Evolutionary conservation across 805 yeast genomes (phyloP), one percentile per base, ranked within the genome.

Genomic region (Sugiyamaella chiloensis): DNA sequence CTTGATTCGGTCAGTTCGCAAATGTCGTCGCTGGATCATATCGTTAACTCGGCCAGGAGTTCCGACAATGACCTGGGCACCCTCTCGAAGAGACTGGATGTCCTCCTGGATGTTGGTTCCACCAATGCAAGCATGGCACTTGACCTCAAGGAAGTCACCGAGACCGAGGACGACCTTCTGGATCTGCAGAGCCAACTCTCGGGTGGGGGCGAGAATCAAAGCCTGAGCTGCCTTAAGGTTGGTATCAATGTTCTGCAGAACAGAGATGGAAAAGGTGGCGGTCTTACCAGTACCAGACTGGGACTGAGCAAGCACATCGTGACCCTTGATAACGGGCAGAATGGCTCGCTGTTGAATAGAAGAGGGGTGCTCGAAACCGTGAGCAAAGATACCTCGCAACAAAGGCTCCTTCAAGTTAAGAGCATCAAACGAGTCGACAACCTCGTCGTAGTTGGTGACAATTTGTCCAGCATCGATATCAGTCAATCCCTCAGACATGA

Each of bases 211-310:
- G 54, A 93, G 71, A 42, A 93, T 84, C 54, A 93, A 73, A 35
- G 96, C 96, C 72, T 93, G 98, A 52, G 88, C 77, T 54, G 85
- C 86, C 63, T 81, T 77, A 54, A 79, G 71, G 54, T 75, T 78
- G 48, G 83, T 73, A 59, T 91, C 96, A 47, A 93, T 78, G 54
- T 80, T 86, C 70, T 93, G 95, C 56, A 93, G 73, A 76, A 89
- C 86, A 21, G 96, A 91, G 57, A 93, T 91, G 55, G 97, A 79
- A 76, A 93, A 93, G 41, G 99, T 93, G 56, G 98, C 99, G 24
- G 99, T 93, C 74, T 93, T 93, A 72, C 99, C 99, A 42, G 99
- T 93, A 71, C 99, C 99, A 30, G 96, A 88, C 73, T 93, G 99
- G 51, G 99, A 98, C 74, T 93, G 99, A 52, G 99, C 99, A 55